Base-by-base conservation (phyloP, 1,139 yeast species). In the Zygoascus meyerae region DNA sequence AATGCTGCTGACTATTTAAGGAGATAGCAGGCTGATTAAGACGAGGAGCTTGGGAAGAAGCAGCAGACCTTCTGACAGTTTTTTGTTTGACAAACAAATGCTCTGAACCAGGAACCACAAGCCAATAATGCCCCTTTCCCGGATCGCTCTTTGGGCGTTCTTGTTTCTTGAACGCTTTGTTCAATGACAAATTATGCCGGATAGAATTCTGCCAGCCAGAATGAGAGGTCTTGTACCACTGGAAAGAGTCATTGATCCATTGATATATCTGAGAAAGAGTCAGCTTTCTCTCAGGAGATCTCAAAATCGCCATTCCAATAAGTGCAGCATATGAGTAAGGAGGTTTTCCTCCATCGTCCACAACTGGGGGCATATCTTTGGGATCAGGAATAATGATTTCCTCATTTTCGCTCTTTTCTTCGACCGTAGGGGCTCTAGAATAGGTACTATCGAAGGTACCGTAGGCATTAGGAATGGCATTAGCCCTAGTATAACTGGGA, bases 101-200 rank as follows among this genome's bases (percentile, higher is more conserved):
- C 65, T 90, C 97, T 60, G 75, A 79, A 3, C 95, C 96, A 17
- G 78, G 72, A 52, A 83, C 89, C 47, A 92, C 86, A 57, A 86
- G 81, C 98, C 98, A 94, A 66, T 84, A 92, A 68, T 90, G 95
- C 31, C 98, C 98, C 68, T 92, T 92, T 5, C 97, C 97, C 2
- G 75, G 74, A 43, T 70, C 73, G 65, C 86, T 95, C 57, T 86
- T 84, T 12, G 96, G 90, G 62, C 92, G 84, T 55, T 86, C 95
- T 34, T 95, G 87, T 67, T 92, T 92, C 48, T 83, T 76, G 58
- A 87, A 87, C 1, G 95, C 95, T 63, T 86, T 87, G 67, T 86
- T 87, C 55, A 87, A 71, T 21, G 94, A 83, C 47, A 87, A 70
- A 56, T 87, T 85, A 65, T 86, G 95, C 51, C 95, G 81, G 54